Conservation (phyloP, 2,329 filamentous ascomycete species). For the Cytospora leucostoma region DNA sequence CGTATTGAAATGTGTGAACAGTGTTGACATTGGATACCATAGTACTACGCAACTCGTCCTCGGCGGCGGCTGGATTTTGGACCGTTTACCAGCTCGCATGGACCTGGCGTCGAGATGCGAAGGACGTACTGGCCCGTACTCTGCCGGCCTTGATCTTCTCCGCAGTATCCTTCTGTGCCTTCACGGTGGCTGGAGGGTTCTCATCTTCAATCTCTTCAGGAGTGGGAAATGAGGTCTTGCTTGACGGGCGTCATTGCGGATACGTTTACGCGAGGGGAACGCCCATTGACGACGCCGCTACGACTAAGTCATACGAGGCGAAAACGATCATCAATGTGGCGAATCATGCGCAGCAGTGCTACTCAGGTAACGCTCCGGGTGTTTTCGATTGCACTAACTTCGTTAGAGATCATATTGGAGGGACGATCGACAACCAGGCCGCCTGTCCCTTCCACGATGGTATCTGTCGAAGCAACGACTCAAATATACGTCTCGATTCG, state of each 20-base stretch:
- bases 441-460: conserved; percentile 28
- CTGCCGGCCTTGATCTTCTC: not conserved
- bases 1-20: not conserved
- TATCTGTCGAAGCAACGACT: conserved; percentile 19
- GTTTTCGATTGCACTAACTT: conserved; percentile 9
- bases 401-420: conserved; percentile 4
- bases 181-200: not conserved
- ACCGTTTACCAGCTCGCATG: not conserved
- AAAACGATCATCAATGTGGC: not conserved
- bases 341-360: conserved; percentile 30
- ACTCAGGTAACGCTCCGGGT: conserved; percentile 7
- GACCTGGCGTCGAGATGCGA: not conserved
- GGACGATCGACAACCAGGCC: conserved; percentile 7
- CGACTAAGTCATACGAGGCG: accelerated
- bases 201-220: not conserved
- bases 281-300: too few relatives aligned
- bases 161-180: not conserved
- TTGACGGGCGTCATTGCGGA: not conserved
- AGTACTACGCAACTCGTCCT: not conserved
- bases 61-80: not conserved
- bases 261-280: not conserved
- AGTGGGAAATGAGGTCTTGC: conserved; percentile 2
- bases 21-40: not conserved
- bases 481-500: conserved; percentile 22
- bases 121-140: not conserved